Evolutionary conservation across 345 rosid species (phyloP), one percentile per base, ranked within the genome.

Genomic region (Hypericum androsaemum): DNA sequence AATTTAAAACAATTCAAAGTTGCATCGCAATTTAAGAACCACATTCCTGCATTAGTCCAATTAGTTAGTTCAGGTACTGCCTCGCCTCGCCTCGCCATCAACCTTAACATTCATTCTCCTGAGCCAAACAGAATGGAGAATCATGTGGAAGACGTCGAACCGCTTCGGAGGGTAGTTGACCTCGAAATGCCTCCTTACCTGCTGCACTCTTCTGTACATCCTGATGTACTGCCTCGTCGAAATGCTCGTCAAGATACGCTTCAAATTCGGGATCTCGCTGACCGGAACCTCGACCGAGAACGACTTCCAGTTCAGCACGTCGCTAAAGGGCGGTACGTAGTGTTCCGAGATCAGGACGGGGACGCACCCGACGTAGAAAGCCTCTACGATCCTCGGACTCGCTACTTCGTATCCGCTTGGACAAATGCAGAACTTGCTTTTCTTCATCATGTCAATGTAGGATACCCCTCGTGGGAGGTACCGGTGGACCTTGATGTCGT

Each of bases 361-460:
- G 14, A 90, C 87, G 3, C 98, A 90, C 0, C 98, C 92, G 0
- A 82, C 71, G 77, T 90, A 90, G 37, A 90, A 58, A 0, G 98
- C 96, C 74, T 87, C 94, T 0, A 87, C 95, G 2, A 84, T 68
- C 56, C 98, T 67, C 0, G 96, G 98, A 54, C 95, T 87, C 0
- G 96, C 96, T 13, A 90, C 98, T 66, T 90, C 96, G 32, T 90
- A 87, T 3, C 98, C 98, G 5, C 98, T 90, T 0, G 94, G 98
- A 64, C 96, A 90, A 7, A 90, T 59, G 70, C 98, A 90, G 61
- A 70, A 89, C 75, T 80, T 89, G 64, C 84, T 80, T 51, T 63
- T 78, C 17, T 80, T 74, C 88, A 89, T 71, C 94, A 86, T 76
- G 15, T 74, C 87, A 5, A 73, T 41, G 72, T 89, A 89, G 7